Evolutionary conservation across 768 basidiomycete genomes (phyloP).

Genomic region (Leccinum aurantiacum): DNA sequence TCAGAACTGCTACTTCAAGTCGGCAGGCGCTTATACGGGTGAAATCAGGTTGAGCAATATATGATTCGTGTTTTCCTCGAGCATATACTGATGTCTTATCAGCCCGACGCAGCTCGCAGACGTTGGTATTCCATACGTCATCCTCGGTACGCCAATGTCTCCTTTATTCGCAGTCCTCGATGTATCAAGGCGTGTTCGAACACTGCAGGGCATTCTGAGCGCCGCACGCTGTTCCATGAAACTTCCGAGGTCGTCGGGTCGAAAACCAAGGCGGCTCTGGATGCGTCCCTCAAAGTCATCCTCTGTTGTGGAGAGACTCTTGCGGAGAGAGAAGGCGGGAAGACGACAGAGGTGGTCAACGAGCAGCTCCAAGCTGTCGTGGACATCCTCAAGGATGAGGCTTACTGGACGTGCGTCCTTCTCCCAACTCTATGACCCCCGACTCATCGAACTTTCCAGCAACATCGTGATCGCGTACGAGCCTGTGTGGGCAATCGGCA

Average conservation of each 20-base stretch:
- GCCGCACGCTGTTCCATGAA: conserved; percentile 90
- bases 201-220: conserved; percentile 87
- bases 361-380: conserved; percentile 79
- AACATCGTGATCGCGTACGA: conserved; percentile 95
- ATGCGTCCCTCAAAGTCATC: conserved; percentile 77
- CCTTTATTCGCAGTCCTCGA: background rate
- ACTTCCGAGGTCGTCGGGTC: conserved; percentile 76
- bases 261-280: conserved; percentile 85
- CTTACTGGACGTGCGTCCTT: conserved; percentile 74
- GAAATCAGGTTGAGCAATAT: conserved; percentile 75
- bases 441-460: conserved; percentile 38
- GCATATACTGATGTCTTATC: conserved; percentile 3
- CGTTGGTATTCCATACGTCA: conserved; percentile 85
- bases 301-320: conserved; percentile 97
- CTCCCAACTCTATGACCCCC: background rate
- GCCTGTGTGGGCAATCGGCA: conserved; percentile 98
- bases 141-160: conserved; percentile 61
- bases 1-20: conserved; percentile 87
- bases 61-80: background rate
- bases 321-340: conserved; percentile 73
- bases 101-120: conserved; percentile 86
- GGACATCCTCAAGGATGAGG: conserved; percentile 48
- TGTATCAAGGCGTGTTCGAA: background rate
- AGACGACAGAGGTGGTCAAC: conserved; percentile 80
- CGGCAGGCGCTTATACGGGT: conserved; percentile 91